Base-by-base conservation (phyloP, 2,329 filamentous ascomycete genomes). In the Didymella pomorum region DNA sequence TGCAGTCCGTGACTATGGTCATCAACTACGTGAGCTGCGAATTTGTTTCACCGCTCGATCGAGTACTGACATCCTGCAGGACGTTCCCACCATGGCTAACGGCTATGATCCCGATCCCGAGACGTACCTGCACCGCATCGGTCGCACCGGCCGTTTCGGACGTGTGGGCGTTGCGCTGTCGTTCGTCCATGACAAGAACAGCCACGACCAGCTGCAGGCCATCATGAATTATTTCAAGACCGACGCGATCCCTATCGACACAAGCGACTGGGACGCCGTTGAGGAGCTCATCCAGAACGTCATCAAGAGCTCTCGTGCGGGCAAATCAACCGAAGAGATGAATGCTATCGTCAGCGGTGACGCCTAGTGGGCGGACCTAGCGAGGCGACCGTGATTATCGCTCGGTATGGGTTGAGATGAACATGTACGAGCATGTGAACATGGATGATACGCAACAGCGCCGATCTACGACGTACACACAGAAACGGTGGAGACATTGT, bases 41-140 rank as follows among this genome's bases (percentile, higher is more conserved):
- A 8, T 18, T 14, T 6, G n/a, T 16, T 18, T 5, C 18, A 11
- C 26, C 31, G n/a, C 25, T 29, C 4, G 16, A 21, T 35, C 14
- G 52, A 21, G 29, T 58, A 61, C 56, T 72, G 41, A 71, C 61
- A 33, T 8, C 14, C 41, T 89, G 82, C 58, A 82, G 63, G 82
- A 87, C 70, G 79, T 84, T 31, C 83, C 82, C 4, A 82, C 82
- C 54, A 77, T 78, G 45, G 77, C 76, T 21, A 89, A 89, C 72
- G 88, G 90, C 39, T 59, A 61, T 9, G 80, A 84, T 29, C 90
- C 94, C 14, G 95, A 99, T 73, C 88, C 88, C 45, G 93, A 98
- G 81, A 99, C 95, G 0, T 99, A 99, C 74, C 89, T 99, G 47
- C 95, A 99, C 83, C 91, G 95, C 75, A 99, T 99, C 69, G 95